Base-by-base conservation (phyloP, 176 grass and related monocot species). In the Tillandsia leiboldiana region DNA sequence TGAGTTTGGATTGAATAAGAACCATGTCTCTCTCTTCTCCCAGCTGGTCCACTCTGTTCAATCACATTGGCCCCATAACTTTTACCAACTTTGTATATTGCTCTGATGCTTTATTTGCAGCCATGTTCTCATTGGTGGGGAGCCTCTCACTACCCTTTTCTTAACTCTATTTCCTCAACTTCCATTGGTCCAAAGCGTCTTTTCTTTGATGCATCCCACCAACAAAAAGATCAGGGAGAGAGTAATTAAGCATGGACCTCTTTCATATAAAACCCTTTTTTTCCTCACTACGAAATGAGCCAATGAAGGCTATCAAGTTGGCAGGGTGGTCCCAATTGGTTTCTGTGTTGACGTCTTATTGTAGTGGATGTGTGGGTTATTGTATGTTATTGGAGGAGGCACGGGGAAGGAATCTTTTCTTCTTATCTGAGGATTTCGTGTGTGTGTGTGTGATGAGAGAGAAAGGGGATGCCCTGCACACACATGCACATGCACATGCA, bases 331-430 rank as follows among this genome's bases (percentile, higher is more conserved):
- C 54, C 54, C 33, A 42, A 42, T 42, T 42, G 20, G 14, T 20
- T 59, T 57, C 15, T 23, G 22, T 23, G 17, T 10, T 61, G 9
- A 9, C 7, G 0, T 61, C 10, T 22, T 18, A 61, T 20, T 22
- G n/a, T 61, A 61, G 56, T 61, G 56, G 56, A 42, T 42, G 33
- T 42, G 17, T 61, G 56, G 13, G 17, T 47, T 67, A 67, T 10
- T 67, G 17, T 67, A 67, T 12, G 14, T 2, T 26, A 18, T 67
- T 26, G 33, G 65, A 47, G 13, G 26, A 47, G 13, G 26, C 65
- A 47, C 11, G 28, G 29, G 17, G 13, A 72, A 49, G 53, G 54
- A 58, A 72, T 61, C 28, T 59, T 72, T 58, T 72, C 53, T 53
- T 27, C 49, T 70, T 51, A 27, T 56, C 6, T 47, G 53, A 58